Conservation (phyloP, 768 basidiomycete species). For the Cystobasidium tubakii region DNA sequence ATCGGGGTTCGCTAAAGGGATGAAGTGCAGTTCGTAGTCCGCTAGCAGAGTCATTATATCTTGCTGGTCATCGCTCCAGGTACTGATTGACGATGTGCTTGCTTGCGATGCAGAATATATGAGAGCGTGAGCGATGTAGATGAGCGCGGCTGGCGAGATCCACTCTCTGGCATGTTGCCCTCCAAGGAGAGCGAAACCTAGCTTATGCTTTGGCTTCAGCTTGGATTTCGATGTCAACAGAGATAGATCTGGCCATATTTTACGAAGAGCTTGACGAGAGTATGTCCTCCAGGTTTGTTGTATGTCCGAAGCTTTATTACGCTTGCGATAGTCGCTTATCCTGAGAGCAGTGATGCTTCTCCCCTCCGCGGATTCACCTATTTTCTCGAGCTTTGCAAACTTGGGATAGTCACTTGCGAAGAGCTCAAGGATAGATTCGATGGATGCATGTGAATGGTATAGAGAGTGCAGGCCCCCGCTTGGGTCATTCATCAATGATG, state of each 20-base stretch:
- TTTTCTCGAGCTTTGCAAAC: slow-evolving; percentile 52
- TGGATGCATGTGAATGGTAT: slow-evolving; percentile 60
- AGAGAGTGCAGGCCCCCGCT: slow-evolving; percentile 47
- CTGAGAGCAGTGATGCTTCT: slow-evolving; percentile 59
- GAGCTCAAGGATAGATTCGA: slow-evolving; percentile 56
- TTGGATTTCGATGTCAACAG: background rate
- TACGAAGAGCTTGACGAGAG: background rate
- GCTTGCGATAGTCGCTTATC: slow-evolving; percentile 51
- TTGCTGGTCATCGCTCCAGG: slow-evolving; percentile 54
- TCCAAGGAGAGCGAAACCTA: slow-evolving; percentile 64
- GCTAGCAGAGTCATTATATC: slow-evolving; percentile 39
- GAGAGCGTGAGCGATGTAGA: slow-evolving; percentile 69
- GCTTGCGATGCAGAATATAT: slow-evolving; percentile 52
- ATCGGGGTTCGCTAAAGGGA: slow-evolving; percentile 54
- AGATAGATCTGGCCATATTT: slow-evolving; percentile 10
- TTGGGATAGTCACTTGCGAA: slow-evolving; percentile 55
- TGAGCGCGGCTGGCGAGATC: slow-evolving; percentile 68
- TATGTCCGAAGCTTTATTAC: slow-evolving; percentile 29
- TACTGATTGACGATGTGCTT: slow-evolving; percentile 51
- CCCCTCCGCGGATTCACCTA: slow-evolving; percentile 61
- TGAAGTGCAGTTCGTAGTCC: slow-evolving; percentile 60
- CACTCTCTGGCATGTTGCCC: slow-evolving; percentile 79
- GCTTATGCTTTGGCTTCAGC: slow-evolving; percentile 48
- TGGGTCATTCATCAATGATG: background rate
- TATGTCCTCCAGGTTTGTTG: slow-evolving; percentile 13